These are phyloP conservation scores for Udeniomyces megalosporus DNA, from an alignment of 768 basidiomycete species.

Conservation along the genomic window DNA sequence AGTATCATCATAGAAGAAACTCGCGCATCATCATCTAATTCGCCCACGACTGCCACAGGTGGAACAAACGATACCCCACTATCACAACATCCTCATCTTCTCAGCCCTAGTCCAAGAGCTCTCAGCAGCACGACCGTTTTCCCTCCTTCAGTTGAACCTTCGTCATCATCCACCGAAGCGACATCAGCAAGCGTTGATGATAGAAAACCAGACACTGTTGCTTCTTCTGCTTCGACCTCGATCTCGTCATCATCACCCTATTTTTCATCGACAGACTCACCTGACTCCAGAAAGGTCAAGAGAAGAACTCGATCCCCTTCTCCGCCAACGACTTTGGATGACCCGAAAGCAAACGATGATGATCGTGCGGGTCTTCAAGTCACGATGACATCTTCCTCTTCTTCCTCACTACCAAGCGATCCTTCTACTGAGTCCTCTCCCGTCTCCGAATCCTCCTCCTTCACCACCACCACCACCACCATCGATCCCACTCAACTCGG, in stretches of 20 bases:
- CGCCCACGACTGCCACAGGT: neutral
- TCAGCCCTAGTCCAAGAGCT: neutral
- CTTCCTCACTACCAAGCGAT: neutral
- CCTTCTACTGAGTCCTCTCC: neutral
- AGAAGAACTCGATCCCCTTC: too few species aligned
- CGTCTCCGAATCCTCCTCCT: neutral
- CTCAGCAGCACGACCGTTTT: conserved; percentile 8
- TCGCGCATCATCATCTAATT: too few species aligned
- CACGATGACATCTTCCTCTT: neutral
- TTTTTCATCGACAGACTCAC: too few species aligned
- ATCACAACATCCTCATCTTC: neutral
- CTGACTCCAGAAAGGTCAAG: too few species aligned
- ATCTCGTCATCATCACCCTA: too few species aligned
- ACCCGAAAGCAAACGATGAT: too few species aligned
- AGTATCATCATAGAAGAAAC: too few species aligned
- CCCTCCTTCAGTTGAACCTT: neutral
- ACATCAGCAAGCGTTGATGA: neutral
- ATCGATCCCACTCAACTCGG: neutral
- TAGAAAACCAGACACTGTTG: too few species aligned
- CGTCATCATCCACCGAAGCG: neutral
- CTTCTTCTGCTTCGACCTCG: too few species aligned
- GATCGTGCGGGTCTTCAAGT: too few species aligned
- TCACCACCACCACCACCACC: neutral
- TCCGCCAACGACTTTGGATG: too few species aligned
- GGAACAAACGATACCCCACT: neutral